Conservation (phyloP, 2,329 filamentous ascomycete genomes). For the Neofusicoccum cordaticola region DNA sequence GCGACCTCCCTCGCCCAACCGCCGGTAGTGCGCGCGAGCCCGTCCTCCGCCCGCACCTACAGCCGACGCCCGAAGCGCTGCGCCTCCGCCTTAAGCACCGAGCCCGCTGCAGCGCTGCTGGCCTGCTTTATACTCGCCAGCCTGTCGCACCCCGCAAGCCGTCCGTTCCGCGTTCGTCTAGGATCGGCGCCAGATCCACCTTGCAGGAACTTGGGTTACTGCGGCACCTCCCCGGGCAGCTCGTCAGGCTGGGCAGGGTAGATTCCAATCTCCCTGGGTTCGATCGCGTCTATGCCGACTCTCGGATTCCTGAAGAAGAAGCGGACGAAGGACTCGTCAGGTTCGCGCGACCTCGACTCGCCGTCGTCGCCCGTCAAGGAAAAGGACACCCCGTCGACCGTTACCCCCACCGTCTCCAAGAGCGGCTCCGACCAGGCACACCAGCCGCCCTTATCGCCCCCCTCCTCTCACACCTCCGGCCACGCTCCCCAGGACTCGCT, state of each 20-base stretch:
- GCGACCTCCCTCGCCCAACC: constrained; percentile 4
- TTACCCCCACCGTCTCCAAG: constrained; percentile 33
- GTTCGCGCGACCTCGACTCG: constrained; percentile 59
- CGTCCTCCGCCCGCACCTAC: background rate
- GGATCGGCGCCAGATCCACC: constrained; percentile 19
- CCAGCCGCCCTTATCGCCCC: constrained; percentile 19
- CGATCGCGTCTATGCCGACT: constrained; percentile 70
- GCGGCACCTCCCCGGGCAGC: constrained; percentile 19
- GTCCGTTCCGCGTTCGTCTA: constrained; percentile 13
- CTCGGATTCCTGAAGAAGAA: constrained; percentile 98
- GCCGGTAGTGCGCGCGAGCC: constrained; percentile 1
- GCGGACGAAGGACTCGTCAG: constrained; percentile 83
- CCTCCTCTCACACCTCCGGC: constrained; percentile 24
- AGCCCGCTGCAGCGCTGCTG: background rate
- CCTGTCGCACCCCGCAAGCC: constrained; percentile 15
- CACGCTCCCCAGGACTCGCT: constrained; percentile 17
- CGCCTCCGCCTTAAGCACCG: background rate
- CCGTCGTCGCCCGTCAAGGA: constrained; percentile 66
- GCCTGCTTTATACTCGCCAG: constrained; percentile 8
- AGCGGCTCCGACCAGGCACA: constrained; percentile 28
- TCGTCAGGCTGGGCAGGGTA: constrained; percentile 25
- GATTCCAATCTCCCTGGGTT: constrained; percentile 22
- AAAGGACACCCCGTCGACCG: constrained; percentile 38
- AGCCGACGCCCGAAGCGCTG: background rate
- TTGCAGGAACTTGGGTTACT: constrained; percentile 16